Conservation (phyloP, 2,329 filamentous ascomycete genomes). For the Colletotrichum sp. region DNA sequence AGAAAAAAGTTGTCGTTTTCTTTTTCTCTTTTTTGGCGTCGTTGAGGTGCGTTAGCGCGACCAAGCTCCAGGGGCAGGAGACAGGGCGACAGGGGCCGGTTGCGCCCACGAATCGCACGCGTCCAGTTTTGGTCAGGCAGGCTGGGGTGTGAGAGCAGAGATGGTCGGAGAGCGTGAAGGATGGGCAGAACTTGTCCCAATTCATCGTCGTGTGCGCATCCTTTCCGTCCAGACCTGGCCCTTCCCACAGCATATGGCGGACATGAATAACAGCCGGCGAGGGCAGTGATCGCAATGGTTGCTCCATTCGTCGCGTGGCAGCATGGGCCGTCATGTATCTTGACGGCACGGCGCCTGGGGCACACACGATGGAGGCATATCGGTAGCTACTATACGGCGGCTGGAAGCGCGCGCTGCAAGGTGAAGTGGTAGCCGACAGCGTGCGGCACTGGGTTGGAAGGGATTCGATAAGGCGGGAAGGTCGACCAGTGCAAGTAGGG, state of each 20-base stretch:
- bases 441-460: not conserved
- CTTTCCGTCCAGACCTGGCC: conserved; percentile 9
- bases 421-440: not conserved
- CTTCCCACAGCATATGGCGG: not conserved
- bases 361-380: not conserved
- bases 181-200: not conserved
- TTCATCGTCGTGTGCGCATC: not conserved
- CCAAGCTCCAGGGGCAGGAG: conserved; percentile 4
- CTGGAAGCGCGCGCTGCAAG: not conserved
- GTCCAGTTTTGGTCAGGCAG: not conserved
- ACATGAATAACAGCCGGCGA: conserved; percentile 1
- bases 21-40: not conserved
- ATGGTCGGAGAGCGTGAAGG: not conserved
- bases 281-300: conserved; percentile 15
- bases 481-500: not conserved
- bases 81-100: conserved; percentile 18
- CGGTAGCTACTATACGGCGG: not conserved
- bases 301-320: conserved; percentile 21
- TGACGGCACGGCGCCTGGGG: not conserved
- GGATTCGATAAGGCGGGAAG: not conserved
- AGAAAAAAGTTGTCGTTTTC: not conserved
- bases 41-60: conserved; percentile 16
- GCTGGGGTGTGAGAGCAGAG: not conserved
- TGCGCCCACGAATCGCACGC: conserved; percentile 15
- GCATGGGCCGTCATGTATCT: conserved; percentile 1